phyloP scores from a whole-genome alignment of 2,329 filamentous ascomycete genomes.

The Uncinocarpus reesii region DNA sequence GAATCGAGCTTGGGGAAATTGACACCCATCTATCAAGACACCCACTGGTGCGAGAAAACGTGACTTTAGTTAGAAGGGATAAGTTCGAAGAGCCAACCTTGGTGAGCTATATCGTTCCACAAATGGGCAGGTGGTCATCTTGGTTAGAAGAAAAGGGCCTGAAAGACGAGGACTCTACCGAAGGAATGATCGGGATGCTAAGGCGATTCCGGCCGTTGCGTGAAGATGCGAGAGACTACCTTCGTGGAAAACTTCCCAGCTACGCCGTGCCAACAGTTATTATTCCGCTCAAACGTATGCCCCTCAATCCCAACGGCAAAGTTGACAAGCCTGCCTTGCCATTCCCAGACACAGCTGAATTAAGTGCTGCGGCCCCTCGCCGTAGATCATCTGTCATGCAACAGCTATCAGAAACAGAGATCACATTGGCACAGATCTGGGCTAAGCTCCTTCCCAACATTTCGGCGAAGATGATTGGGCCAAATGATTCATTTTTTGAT shows the following conservation, averaged over 20 bases:
- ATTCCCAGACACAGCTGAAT: constrained; percentile 64
- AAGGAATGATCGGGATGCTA: constrained; percentile 46
- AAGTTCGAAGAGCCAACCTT: constrained; percentile 75
- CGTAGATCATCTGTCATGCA: constrained; percentile 42
- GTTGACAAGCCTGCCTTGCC: constrained; percentile 69
- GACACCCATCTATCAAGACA: constrained; percentile 69
- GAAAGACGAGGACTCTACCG: constrained; percentile 43
- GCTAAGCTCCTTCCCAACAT: constrained; percentile 56
- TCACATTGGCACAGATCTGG: constrained; percentile 62
- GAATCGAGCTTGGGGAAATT: constrained; percentile 90
- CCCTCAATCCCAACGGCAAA: constrained; percentile 78
- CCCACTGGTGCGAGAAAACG: constrained; percentile 68
- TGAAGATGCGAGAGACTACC: constrained; percentile 24
- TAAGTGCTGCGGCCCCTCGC: constrained; percentile 47
- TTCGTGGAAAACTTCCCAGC: constrained; percentile 57
- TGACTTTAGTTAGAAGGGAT: constrained; percentile 74
- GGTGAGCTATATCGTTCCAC: constrained; percentile 83
- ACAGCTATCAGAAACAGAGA: constrained; percentile 50
- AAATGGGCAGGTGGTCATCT: constrained; percentile 60
- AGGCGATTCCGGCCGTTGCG: constrained; percentile 52
- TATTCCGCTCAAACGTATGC: constrained; percentile 61
- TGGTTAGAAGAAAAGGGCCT: constrained; percentile 51
- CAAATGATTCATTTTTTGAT: constrained; percentile 62
- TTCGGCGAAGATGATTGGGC: constrained; percentile 56
- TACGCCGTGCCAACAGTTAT: constrained; percentile 69